Evolutionary conservation across 192 early-diverging fungal species (phyloP), one percentile per base, ranked within the genome.

Genomic region (Oehlia diaphana): DNA sequence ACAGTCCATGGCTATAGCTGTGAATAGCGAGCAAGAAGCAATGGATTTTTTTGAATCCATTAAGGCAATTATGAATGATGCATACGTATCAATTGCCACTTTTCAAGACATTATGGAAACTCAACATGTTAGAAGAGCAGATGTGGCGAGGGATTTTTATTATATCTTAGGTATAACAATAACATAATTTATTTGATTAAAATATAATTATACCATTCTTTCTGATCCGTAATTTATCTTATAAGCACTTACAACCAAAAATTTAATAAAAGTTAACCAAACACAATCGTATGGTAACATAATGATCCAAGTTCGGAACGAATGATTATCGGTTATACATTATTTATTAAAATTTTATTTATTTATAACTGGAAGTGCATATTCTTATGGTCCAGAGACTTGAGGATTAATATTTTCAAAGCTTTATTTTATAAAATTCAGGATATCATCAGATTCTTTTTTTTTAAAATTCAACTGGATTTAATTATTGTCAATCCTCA

Each of bases 221-320:
- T 3, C 6, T 44, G 10, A 70, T 44, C 47, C n/a, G n/a, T 37
- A 44, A 44, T 21, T 44, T 58, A 14, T 31, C 9, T 42, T n/a
- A n/a, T 53, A 53, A 74, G 72, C 33, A 6, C 72, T 74, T 26
- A 16, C 72, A 37, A 61, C 49, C 10, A 74, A 35, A 31, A 35
- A 62, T 61, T 53, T 74, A 74, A 62, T 74, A 5, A 74, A 61
- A 61, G 72, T 74, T 9, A 74, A 62, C 10, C 72, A 74, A 62
- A 5, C 13, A n/a, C 26, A 61, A 33, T 2, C 49, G 21, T 74
- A 74, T 37, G 47, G 28, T 35, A 49, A 61, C 10, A 74, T 74
- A 26, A 7, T 74, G 28, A 62, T 74, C 58, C 35, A 70, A 70
- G 21, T 70, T 70, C 21, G 21, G 37, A 35, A 68, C 33, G 14